Conservation (phyloP, 1,139 yeast species). For the Dujonia santamariae region DNA sequence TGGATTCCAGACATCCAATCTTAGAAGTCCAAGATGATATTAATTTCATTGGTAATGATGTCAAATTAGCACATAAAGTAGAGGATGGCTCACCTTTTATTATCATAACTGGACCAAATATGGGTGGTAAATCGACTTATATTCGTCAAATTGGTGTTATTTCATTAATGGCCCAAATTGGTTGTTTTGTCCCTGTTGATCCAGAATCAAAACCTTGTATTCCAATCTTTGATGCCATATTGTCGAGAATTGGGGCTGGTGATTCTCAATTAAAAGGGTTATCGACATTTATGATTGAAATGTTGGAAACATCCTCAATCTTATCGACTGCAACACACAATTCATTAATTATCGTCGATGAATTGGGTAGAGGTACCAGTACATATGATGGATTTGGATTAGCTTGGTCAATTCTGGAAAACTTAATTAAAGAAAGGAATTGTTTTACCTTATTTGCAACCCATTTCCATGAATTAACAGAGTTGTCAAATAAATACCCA, state of each 20-base stretch:
- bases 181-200: slow-evolving; percentile 76
- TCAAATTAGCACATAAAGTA: slow-evolving; percentile 31
- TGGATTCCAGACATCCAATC: slow-evolving; percentile 88
- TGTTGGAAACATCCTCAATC: slow-evolving; percentile 93
- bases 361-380: slow-evolving; percentile 93
- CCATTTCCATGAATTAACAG: slow-evolving; percentile 93
- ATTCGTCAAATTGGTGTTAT: slow-evolving; percentile 91
- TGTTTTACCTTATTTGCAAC: slow-evolving; percentile 93
- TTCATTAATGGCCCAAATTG: slow-evolving; percentile 86
- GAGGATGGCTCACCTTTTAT: slow-evolving; percentile 57
- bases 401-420: slow-evolving; percentile 94
- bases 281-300: slow-evolving; percentile 96
- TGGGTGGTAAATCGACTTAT: slow-evolving; percentile 98
- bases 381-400: slow-evolving; percentile 97
- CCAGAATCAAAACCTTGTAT: slow-evolving; percentile 57
- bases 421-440: slow-evolving; percentile 63
- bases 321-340: slow-evolving; percentile 80
- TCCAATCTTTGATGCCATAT: slow-evolving; percentile 82
- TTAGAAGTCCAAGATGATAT: slow-evolving; percentile 89
- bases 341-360: slow-evolving; percentile 89
- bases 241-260: slow-evolving; percentile 98
- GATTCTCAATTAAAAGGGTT: slow-evolving; percentile 96
- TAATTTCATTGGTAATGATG: slow-evolving; percentile 85
- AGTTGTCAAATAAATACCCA: slow-evolving; percentile 58
- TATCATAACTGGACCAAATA: slow-evolving; percentile 94